Evolutionary conservation across 495 filamentous ascomycete genomes (phyloP), one percentile per base, ranked within the genome.

Genomic region (Ascodesmis nigricans): DNA sequence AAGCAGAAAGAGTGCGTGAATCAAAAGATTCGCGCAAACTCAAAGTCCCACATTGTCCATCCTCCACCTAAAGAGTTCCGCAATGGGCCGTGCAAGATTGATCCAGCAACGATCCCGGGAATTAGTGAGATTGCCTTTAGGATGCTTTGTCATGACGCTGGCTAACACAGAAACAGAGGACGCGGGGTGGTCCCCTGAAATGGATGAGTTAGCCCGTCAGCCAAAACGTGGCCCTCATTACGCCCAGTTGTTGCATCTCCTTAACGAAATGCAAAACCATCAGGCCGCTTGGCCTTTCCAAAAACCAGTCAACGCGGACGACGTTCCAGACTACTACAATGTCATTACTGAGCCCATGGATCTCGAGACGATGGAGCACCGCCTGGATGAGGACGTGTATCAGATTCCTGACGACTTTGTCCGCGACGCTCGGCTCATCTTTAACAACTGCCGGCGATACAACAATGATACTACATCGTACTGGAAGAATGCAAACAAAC

Each of bases 301-400:
- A 5, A 69, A 80, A 30, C 87, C 87, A 3, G 87, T 97, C 38
- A 93, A 91, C 45, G 71, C 73, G 39, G 87, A 97, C 39, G 87
- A 95, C 42, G 87, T 97, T 0, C 68, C 73, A 1, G 90, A 97
- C 51, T 97, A 97, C 59, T 97, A 95, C 60, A 80, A 91, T 43
- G 84, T 95, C 24, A 95, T 97, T 60, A 77, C 81, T 53, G 80
- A 92, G 55, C 90, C 87, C 8, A 97, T 97, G 87, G 87, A 97
- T 53, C 60, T 97, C 25, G 70, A 65, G 18, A 92, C 84, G 6
- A 95, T 97, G 90, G 87, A 97, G 53, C 69, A 70, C 40, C 90
- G 91, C 56, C 75, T 90, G 33, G 84, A 95, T 46, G 80, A 80
- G 29, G 90, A 97, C 54, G 68, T 77, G 50, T 97, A 97, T 49